Percentiles rank a stretch among this genome's conserved stretches.
Evolutionary conservation across 306 rosid species (phyloP).

Genomic region (Fragaria nilgerrensis): DNA sequence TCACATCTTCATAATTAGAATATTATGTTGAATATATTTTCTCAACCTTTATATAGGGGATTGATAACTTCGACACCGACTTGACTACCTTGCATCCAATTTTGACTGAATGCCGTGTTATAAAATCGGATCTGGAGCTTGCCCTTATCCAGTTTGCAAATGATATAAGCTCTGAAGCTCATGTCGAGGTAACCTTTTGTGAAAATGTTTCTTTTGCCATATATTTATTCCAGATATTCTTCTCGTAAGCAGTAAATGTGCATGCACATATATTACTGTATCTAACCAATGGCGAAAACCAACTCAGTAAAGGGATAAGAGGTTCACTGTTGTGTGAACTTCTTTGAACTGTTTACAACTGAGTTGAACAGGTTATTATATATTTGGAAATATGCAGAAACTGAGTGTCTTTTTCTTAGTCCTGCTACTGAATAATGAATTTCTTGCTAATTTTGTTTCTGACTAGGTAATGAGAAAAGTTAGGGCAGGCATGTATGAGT

Average conservation of each 20-base stretch:
- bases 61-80: constrained; percentile 63
- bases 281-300: background rate
- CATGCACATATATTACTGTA: background rate
- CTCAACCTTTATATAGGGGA: constrained; percentile 45
- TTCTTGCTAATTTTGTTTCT: constrained; percentile 12
- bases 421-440: background rate
- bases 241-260: background rate
- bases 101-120: constrained; percentile 85
- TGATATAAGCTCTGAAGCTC: constrained; percentile 94
- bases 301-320: background rate
- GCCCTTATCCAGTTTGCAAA: constrained; percentile 80
- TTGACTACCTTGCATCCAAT: constrained; percentile 74
- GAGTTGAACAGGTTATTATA: background rate
- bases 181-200: constrained; percentile 61
- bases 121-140: constrained; percentile 83
- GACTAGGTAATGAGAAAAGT: constrained; percentile 77
- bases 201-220: constrained; percentile 1
- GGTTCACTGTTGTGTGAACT: background rate
- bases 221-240: background rate
- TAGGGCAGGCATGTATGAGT: constrained; percentile 84
- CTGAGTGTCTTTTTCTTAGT: constrained; percentile 1
- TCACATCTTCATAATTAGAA: background rate
- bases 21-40: constrained; percentile 9
- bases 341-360: background rate
- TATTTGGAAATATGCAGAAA: background rate